Conservation (phyloP, 1,139 yeast genomes). For the Debaryomycetaceae sp. region DNA sequence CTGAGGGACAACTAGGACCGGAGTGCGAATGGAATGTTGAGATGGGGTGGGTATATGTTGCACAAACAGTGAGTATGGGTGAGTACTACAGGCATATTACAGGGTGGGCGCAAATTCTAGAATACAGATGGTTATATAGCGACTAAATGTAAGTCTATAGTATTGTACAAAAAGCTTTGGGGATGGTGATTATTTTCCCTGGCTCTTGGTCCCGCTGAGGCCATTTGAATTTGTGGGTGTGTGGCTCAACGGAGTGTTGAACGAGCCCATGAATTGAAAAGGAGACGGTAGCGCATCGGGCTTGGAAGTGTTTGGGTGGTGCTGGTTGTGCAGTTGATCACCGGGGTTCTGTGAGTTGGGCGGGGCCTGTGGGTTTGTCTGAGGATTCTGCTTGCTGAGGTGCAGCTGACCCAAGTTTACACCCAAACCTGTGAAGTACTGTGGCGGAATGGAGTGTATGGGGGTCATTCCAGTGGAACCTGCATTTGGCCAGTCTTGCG, state of each 20-base stretch:
- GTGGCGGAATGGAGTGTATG: constrained; percentile 23
- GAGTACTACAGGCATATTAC: too few species aligned
- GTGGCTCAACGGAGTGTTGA: constrained; percentile 1
- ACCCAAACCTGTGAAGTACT: constrained; percentile 23
- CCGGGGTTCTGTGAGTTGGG: neutral
- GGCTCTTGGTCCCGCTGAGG: neutral
- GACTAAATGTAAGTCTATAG: neutral
- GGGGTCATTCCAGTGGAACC: constrained; percentile 37
- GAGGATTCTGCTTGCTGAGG: neutral
- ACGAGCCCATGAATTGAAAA: constrained; percentile 10
- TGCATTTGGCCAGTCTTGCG: constrained; percentile 43
- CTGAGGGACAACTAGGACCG: too few species aligned
- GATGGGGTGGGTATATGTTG: too few species aligned
- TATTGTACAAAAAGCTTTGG: neutral
- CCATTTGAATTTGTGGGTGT: neutral
- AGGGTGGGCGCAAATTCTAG: too few species aligned
- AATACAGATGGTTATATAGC: neutral
- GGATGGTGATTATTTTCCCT: neutral
- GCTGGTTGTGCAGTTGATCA: neutral
- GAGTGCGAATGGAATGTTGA: too few species aligned
- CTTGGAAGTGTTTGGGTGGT: neutral
- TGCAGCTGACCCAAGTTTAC: constrained; percentile 7
- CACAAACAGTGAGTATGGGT: too few species aligned
- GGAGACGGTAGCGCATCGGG: constrained; percentile 8
- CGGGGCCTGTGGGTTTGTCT: neutral